Conservation (phyloP, 345 rosid genomes). For the Carallia pectinifolia region DNA sequence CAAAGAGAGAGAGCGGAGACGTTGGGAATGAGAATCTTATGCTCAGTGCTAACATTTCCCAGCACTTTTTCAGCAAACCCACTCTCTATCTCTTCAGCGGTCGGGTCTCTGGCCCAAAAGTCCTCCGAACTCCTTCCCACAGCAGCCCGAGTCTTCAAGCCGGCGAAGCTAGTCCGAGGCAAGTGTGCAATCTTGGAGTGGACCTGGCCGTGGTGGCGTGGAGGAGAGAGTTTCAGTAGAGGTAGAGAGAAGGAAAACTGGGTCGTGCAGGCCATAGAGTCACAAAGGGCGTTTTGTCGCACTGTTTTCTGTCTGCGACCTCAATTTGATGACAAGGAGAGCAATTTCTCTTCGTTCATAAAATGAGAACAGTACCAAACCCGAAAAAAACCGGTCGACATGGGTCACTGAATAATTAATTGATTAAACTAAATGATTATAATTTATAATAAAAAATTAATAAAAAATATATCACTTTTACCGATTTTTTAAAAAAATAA, state of each 20-base stretch:
- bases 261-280: slow-evolving; percentile 2
- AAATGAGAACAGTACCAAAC: too few species aligned
- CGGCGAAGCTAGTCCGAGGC: slow-evolving; percentile 9
- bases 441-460: too few species aligned
- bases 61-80: slow-evolving; percentile 76
- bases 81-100: slow-evolving; percentile 77
- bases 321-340: not conserved
- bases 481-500: too few species aligned
- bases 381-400: too few species aligned
- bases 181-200: slow-evolving; percentile 8
- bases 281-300: not conserved
- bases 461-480: too few species aligned
- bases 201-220: slow-evolving; percentile 11
- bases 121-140: slow-evolving; percentile 48
- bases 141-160: slow-evolving; percentile 26
- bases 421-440: too few species aligned
- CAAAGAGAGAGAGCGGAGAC: slow-evolving; percentile 74
- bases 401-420: too few species aligned
- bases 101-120: slow-evolving; percentile 75
- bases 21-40: slow-evolving; percentile 79
- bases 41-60: slow-evolving; percentile 65
- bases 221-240: slow-evolving; percentile 22
- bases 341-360: too few species aligned
- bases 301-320: not conserved
- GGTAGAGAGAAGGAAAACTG: slow-evolving; percentile 29